These are phyloP conservation scores for Aaosphaeria arxii DNA, from an alignment of 2,329 filamentous ascomycete species.

Conservation along the genomic window DNA sequence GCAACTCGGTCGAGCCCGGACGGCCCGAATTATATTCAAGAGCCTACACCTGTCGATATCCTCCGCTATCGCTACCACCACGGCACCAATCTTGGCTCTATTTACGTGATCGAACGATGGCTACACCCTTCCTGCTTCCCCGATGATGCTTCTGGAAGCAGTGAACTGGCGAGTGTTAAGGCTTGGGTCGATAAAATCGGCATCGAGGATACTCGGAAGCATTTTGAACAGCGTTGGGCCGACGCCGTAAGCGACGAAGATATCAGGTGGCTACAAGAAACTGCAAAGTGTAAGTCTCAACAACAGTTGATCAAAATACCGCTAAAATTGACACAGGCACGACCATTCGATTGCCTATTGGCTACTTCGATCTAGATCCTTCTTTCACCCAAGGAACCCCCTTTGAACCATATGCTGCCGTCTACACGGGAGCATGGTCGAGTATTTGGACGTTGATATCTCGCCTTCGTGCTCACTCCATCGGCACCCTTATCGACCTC, in stretches of 20 bases:
- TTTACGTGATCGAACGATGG: constrained; percentile 62
- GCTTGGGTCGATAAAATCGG: constrained; percentile 48
- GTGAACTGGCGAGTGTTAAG: constrained; percentile 53
- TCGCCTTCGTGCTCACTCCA: constrained; percentile 46
- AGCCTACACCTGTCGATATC: constrained; percentile 40
- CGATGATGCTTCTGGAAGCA: constrained; percentile 39
- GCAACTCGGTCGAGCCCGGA: constrained; percentile 2
- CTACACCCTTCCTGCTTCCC: constrained; percentile 52
- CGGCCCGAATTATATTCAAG: constrained; percentile 31
- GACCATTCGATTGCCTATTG: constrained; percentile 58
- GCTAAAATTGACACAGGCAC: constrained; percentile 33
- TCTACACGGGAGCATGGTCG: constrained; percentile 55
- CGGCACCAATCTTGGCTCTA: constrained; percentile 57
- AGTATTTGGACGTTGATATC: constrained; percentile 48
- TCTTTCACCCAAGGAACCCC: constrained; percentile 50
- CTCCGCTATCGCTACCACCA: constrained; percentile 59
- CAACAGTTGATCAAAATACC: not conserved
- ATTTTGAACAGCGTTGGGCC: constrained; percentile 55
- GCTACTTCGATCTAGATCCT: constrained; percentile 56
- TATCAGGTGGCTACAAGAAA: constrained; percentile 51
- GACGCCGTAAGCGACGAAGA: constrained; percentile 51
- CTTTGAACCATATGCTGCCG: constrained; percentile 47
- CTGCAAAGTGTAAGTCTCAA: constrained; percentile 44
- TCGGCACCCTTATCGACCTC: constrained; percentile 57
- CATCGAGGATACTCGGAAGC: constrained; percentile 46